Conservation (phyloP, 305 asterid genomes). For the Fraxinus floribunda region DNA sequence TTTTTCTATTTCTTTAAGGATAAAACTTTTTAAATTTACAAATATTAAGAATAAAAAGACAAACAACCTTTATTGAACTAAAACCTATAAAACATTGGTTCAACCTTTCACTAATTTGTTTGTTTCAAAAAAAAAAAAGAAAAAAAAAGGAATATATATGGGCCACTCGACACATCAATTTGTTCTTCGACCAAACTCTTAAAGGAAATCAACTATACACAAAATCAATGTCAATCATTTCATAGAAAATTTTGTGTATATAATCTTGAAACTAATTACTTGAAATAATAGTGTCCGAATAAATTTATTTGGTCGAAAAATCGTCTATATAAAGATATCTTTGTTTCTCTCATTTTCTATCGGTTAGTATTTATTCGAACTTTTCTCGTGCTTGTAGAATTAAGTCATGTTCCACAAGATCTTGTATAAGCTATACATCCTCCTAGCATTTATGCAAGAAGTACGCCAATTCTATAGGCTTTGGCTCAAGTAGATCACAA, state of each 20-base stretch:
- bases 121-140: background rate
- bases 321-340: slow-evolving; percentile 2
- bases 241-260: background rate
- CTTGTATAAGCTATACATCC: background rate
- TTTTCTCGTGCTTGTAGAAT: background rate
- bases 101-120: slow-evolving; percentile 20
- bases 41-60: background rate
- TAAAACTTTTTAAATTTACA: background rate
- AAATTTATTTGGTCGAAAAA: slow-evolving; percentile 35
- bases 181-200: slow-evolving; percentile 21
- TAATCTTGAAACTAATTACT: background rate
- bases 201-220: background rate
- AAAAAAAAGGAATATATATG: background rate
- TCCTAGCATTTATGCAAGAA: background rate
- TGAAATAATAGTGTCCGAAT: slow-evolving; percentile 23
- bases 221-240: slow-evolving; percentile 11
- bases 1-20: background rate
- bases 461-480: background rate
- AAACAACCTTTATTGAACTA: background rate
- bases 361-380: background rate
- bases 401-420: background rate
- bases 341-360: background rate
- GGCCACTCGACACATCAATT: background rate
- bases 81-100: background rate
- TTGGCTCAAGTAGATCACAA: background rate